Conservation (phyloP, 148 eudicot species). For the Nepenthes gracilis region DNA sequence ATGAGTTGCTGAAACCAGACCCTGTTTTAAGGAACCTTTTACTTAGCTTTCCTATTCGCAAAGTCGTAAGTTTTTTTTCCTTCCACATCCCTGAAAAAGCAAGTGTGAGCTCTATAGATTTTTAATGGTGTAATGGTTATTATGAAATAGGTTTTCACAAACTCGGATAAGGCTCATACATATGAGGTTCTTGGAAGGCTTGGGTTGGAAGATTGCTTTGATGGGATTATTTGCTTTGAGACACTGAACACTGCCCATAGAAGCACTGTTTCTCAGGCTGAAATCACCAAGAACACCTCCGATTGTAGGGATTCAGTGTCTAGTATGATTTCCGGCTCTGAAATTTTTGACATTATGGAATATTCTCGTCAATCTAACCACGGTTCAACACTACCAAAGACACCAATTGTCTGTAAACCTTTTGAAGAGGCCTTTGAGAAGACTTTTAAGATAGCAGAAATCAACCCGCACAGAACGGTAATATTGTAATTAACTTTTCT, state of each 20-base stretch:
- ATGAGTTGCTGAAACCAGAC: slow-evolving; percentile 69
- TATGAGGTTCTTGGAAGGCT: slow-evolving; percentile 50
- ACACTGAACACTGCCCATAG: slow-evolving; percentile 43
- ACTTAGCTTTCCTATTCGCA: slow-evolving; percentile 65
- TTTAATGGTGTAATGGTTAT: background rate
- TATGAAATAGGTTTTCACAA: slow-evolving; percentile 58
- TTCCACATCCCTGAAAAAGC: background rate
- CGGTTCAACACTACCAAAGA: slow-evolving; percentile 25
- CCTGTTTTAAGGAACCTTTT: slow-evolving; percentile 54
- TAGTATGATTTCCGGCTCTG: slow-evolving; percentile 6
- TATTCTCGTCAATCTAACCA: slow-evolving; percentile 25
- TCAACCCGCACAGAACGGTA: slow-evolving; percentile 66
- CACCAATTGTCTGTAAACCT: slow-evolving; percentile 79
- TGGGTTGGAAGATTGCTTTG: slow-evolving; percentile 87
- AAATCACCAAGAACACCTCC: slow-evolving; percentile 8
- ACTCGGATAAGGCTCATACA: slow-evolving; percentile 63
- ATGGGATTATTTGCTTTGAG: slow-evolving; percentile 70
- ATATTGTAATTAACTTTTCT: background rate
- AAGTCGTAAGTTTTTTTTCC: slow-evolving; percentile 48
- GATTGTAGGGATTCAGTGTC: slow-evolving; percentile 9
- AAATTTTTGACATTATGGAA: slow-evolving; percentile 25
- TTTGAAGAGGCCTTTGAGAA: slow-evolving; percentile 43
- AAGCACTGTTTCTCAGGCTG: slow-evolving; percentile 3
- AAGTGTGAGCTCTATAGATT: background rate
- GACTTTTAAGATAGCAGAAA: slow-evolving; percentile 53